Evolutionary conservation across 2,329 filamentous ascomycete species (phyloP).

Genomic region (Pseudogymnoascus sp.): DNA sequence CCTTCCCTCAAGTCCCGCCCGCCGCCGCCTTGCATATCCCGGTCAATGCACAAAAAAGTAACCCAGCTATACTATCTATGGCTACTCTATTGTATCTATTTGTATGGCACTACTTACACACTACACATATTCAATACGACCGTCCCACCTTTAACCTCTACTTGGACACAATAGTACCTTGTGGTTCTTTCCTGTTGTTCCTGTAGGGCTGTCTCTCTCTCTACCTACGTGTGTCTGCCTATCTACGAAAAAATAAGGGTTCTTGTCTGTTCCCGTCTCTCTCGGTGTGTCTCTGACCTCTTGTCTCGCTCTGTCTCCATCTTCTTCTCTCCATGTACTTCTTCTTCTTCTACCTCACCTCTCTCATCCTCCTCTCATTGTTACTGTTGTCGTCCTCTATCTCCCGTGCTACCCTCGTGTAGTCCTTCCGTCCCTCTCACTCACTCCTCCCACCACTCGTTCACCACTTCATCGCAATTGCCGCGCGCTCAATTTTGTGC

Average conservation of each 20-base stretch:
- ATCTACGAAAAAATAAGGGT: not conserved
- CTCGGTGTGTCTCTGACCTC: not conserved
- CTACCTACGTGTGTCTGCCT: not conserved
- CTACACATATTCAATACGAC: not conserved
- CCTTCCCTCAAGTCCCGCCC: not conserved
- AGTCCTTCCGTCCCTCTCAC: not conserved
- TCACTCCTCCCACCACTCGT: not conserved
- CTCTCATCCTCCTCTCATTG: not conserved
- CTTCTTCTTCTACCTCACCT: not conserved
- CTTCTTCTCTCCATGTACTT: not conserved
- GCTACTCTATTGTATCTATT: not conserved
- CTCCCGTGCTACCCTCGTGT: not conserved
- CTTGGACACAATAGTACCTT: not conserved
- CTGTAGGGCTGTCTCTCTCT: not conserved
- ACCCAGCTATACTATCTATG: too few relatives aligned
- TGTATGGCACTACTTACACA: not conserved
- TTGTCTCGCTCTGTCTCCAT: not conserved
- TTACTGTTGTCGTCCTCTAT: not conserved
- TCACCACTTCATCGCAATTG: not conserved
- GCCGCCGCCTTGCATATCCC: not conserved
- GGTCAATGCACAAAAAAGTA: not conserved
- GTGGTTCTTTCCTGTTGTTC: not conserved
- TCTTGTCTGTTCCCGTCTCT: not conserved
- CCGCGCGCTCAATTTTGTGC: not conserved
- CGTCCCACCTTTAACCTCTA: not conserved